Evolutionary conservation across 2,329 filamentous ascomycete genomes (phyloP).

Genomic region (Fusarium subglutinans): DNA sequence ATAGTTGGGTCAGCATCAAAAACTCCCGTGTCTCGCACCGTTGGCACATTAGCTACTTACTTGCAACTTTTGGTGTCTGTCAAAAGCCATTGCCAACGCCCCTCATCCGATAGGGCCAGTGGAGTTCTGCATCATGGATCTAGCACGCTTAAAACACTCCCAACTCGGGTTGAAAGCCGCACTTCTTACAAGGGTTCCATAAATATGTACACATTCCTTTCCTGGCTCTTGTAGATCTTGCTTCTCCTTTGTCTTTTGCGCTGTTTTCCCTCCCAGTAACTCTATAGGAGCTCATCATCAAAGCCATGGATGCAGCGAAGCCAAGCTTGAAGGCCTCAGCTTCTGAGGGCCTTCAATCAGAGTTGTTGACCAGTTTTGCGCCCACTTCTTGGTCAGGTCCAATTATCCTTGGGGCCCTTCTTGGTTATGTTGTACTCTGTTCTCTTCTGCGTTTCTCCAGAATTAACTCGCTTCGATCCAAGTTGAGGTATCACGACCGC

Average conservation of each 20-base stretch:
- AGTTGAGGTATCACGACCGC: conserved; percentile 48
- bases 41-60: not conserved
- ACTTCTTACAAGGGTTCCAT: conserved; percentile 12
- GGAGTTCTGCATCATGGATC: not conserved
- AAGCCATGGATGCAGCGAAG: conserved; percentile 16
- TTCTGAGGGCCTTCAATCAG: not conserved
- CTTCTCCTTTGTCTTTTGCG: not conserved
- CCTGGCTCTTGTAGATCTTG: not conserved
- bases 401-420: conserved; percentile 31
- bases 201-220: conserved; percentile 13
- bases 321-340: conserved; percentile 17
- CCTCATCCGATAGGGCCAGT: conserved; percentile 5
- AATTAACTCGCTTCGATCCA: conserved; percentile 43
- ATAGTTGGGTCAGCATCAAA: not conserved
- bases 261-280: not conserved
- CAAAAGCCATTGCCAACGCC: not conserved
- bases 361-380: not conserved
- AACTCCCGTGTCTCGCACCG: not conserved
- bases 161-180: conserved; percentile 12
- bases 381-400: conserved; percentile 27
- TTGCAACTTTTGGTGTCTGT: not conserved
- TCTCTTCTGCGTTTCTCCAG: conserved; percentile 50
- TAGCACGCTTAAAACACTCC: conserved; percentile 4
- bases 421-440: conserved; percentile 48
- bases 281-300: not conserved